Percentiles rank a stretch among this genome's conserved stretches.
Evolutionary conservation across 345 rosid species (phyloP).

Genomic region (Ailanthus altissimus): DNA sequence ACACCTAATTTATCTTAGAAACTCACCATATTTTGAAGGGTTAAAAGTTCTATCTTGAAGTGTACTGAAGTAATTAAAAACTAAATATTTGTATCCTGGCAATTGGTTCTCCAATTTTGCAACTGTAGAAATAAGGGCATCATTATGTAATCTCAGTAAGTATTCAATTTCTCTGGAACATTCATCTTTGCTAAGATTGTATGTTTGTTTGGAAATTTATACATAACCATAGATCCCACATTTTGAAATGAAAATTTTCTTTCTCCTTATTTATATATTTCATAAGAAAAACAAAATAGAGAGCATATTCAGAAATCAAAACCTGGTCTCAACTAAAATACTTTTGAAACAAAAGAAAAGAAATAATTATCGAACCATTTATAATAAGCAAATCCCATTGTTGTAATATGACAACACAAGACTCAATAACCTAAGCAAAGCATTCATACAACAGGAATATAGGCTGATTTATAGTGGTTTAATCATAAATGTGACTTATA

Average conservation of each 20-base stretch:
- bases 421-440: no score
- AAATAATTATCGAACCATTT: no score
- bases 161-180: background rate
- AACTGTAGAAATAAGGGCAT: background rate
- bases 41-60: slow-evolving; percentile 1
- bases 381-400: no score
- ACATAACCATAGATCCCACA: slow-evolving; percentile 16
- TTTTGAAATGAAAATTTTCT: slow-evolving; percentile 27
- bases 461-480: no score
- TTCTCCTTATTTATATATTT: slow-evolving; percentile 23
- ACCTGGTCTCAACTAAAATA: no score
- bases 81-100: slow-evolving; percentile 11
- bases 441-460: no score
- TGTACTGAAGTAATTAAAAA: slow-evolving; percentile 4
- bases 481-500: no score
- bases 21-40: slow-evolving; percentile 1
- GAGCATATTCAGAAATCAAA: no score
- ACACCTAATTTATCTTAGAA: no score
- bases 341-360: no score
- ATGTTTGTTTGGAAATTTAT: background rate
- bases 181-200: background rate
- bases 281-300: no score
- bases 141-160: slow-evolving; percentile 1
- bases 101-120: slow-evolving; percentile 5
- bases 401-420: no score